Evolutionary conservation across 805 yeast genomes (phyloP).

Genomic region (Yarrowia keelungensis): DNA sequence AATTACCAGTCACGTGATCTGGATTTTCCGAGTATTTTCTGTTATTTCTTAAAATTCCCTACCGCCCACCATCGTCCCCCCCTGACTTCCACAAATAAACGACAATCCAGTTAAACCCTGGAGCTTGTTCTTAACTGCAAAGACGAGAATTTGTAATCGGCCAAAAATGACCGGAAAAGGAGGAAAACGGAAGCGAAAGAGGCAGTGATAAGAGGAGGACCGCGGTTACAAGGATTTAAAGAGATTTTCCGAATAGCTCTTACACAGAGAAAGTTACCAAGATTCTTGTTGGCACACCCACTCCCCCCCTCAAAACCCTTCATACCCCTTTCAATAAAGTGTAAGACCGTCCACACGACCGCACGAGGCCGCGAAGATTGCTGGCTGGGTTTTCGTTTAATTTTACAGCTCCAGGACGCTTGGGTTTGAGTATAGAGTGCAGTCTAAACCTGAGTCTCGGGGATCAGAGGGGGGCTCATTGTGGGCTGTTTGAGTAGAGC

Average conservation of each 20-base stretch:
- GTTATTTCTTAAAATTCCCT: neutral
- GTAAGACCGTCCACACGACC: neutral
- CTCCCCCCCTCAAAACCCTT: no score
- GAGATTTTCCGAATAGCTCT: no score
- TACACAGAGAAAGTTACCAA: no score
- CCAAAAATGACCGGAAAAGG: no score
- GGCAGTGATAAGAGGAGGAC: no score
- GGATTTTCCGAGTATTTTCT: neutral
- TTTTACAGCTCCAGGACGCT: neutral
- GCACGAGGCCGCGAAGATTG: neutral
- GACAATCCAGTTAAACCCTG: neutral
- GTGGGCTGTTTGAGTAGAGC: neutral
- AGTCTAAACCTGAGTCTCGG: no score
- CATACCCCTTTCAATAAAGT: neutral
- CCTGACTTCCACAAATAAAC: neutral
- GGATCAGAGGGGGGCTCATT: neutral
- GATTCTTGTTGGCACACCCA: no score
- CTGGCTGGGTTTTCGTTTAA: neutral
- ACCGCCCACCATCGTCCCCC: neutral
- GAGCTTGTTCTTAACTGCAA: neutral
- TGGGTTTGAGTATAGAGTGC: no score
- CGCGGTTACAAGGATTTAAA: no score
- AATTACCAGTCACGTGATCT: neutral
- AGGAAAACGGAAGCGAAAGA: no score
- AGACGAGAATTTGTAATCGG: no score